Conservation (phyloP, 345 rosid species). For the Camelina hispida region DNA sequence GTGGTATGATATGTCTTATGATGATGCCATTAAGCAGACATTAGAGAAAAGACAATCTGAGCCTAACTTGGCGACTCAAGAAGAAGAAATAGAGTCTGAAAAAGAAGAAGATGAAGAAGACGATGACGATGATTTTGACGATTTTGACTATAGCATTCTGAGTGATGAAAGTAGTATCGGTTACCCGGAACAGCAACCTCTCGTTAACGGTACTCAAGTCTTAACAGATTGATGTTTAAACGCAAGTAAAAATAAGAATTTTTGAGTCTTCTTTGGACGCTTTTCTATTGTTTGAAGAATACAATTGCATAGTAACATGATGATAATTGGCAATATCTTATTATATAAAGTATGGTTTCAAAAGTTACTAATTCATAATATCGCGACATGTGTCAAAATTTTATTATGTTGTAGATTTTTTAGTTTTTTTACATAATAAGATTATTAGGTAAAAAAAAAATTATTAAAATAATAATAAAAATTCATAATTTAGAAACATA, state of each 20-base stretch:
- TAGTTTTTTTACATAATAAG: no score
- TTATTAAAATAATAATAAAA: no score
- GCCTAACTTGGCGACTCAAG: slow-evolving; percentile 42
- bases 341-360: no score
- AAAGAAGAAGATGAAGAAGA: slow-evolving; percentile 34
- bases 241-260: slow-evolving; percentile 39
- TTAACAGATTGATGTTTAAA: slow-evolving; percentile 55
- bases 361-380: no score
- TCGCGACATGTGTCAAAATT: no score
- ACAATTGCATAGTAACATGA: slow-evolving; percentile 1
- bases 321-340: background rate
- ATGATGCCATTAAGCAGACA: slow-evolving; percentile 69
- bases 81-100: slow-evolving; percentile 43
- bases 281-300: background rate
- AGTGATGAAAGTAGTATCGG: slow-evolving; percentile 50
- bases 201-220: slow-evolving; percentile 81
- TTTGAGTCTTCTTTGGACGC: background rate
- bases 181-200: slow-evolving; percentile 64
- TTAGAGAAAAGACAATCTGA: slow-evolving; percentile 64
- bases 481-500: no score
- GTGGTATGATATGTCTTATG: slow-evolving; percentile 88
- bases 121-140: slow-evolving; percentile 56
- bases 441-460: no score
- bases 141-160: slow-evolving; percentile 77
- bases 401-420: no score